Conservation (phyloP, 345 rosid species). For the Salix caprea region DNA sequence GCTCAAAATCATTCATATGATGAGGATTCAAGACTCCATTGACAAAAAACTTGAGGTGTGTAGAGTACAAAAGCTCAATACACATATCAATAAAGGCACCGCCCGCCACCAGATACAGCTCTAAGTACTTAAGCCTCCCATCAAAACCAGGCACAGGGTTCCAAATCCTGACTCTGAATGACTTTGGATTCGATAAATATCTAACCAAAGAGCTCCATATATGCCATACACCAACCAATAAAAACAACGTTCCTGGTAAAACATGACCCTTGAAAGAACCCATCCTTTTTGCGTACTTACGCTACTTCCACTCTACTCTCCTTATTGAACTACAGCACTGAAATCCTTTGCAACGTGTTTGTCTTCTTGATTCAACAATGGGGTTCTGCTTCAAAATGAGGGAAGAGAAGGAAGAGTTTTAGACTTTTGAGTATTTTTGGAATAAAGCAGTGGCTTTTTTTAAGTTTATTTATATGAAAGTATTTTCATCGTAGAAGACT, state of each 20-base stretch:
- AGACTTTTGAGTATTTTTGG: not conserved
- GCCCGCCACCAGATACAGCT: constrained; percentile 66
- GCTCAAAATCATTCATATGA: constrained; percentile 95
- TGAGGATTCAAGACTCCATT: constrained; percentile 74
- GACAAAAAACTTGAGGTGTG: constrained; percentile 81
- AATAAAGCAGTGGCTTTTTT: not conserved
- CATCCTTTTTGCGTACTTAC: constrained; percentile 32
- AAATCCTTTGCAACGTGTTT: not conserved
- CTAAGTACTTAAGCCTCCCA: constrained; percentile 72
- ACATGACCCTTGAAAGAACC: constrained; percentile 96
- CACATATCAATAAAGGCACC: constrained; percentile 82
- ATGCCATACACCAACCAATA: constrained; percentile 81
- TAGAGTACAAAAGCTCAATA: constrained; percentile 82
- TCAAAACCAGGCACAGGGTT: constrained; percentile 74
- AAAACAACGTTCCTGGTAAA: constrained; percentile 79
- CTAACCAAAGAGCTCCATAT: constrained; percentile 68
- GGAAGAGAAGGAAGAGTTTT: not conserved
- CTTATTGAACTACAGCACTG: not conserved
- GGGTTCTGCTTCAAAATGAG: constrained; percentile 2
- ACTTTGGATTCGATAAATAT: constrained; percentile 53
- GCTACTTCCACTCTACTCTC: not conserved
- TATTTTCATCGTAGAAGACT: not conserved
- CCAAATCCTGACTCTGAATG: constrained; percentile 79
- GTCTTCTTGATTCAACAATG: constrained; percentile 1
- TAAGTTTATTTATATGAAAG: not conserved